A percentile compares a stretch with the other conserved stretches of the same genome.
phyloP scores from a whole-genome alignment of 495 filamentous ascomycete species.

The Aspergillus ostianus region DNA sequence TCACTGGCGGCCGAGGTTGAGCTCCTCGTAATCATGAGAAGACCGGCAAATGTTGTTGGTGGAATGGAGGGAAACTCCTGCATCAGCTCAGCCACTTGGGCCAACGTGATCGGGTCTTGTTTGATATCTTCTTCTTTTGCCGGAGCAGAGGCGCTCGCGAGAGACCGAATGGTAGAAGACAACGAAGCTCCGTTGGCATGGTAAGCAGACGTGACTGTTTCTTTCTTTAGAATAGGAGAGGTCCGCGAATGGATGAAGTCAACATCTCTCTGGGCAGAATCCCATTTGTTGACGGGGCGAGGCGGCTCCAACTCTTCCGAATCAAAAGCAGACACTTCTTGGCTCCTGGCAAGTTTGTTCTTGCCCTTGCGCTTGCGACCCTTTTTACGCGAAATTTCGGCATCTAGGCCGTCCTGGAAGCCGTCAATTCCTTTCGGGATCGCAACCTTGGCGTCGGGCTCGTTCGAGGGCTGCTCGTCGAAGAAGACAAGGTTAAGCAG shows the following conservation, averaged over 20 bases:
- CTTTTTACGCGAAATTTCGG: conserved; percentile 35
- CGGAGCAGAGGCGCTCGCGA: conserved; percentile 40
- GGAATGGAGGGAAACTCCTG: conserved; percentile 52
- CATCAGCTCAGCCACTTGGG: conserved; percentile 53
- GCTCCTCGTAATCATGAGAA: conserved; percentile 55
- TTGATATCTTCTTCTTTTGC: conserved; percentile 31
- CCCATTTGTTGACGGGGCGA: conserved; percentile 51
- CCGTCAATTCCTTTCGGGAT: conserved; percentile 75
- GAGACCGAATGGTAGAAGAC: conserved; percentile 50
- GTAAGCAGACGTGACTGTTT: conserved; percentile 58
- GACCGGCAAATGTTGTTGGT: conserved; percentile 39
- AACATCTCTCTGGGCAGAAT: conserved; percentile 52
- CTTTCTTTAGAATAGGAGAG: conserved; percentile 39
- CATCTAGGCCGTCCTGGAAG: conserved; percentile 55
- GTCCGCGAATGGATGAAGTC: conserved; percentile 57
- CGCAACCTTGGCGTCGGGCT: conserved; percentile 37
- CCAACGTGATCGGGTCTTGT: conserved; percentile 43
- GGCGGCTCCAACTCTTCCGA: conserved; percentile 14
- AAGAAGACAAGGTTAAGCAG: conserved; percentile 75
- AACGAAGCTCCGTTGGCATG: conserved; percentile 60
- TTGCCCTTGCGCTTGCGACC: conserved; percentile 43
- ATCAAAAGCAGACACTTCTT: conserved; percentile 11
- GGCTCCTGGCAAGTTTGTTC: conserved; percentile 19
- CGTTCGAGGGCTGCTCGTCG: conserved; percentile 46
- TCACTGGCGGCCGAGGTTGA: conserved; percentile 57